Evolutionary conservation across 371 early-diverging fungal genomes (phyloP).

Genomic region (Saksenaea oblongispora): DNA sequence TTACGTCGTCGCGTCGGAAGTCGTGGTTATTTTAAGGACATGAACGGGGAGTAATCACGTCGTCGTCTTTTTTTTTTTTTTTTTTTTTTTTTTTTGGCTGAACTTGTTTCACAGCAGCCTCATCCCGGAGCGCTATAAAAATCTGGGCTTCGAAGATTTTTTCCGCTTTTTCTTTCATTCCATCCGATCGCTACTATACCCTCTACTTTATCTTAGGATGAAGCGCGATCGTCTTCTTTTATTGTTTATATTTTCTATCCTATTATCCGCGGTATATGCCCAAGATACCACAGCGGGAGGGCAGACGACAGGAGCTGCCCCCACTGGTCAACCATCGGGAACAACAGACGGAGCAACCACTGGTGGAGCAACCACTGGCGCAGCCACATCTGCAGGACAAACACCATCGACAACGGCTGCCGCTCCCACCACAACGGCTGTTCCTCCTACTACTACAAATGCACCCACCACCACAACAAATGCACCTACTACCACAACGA

Average conservation of each 20-base stretch:
- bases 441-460: slow-evolving; percentile 3
- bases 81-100: background rate
- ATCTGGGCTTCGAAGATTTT: background rate
- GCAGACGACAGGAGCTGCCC: background rate
- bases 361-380: background rate
- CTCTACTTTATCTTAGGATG: background rate
- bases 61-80: background rate
- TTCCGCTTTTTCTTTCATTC: background rate
- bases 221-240: background rate
- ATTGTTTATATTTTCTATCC: background rate
- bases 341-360: background rate
- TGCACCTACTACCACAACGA: slow-evolving; percentile 3
- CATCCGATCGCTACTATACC: slow-evolving; percentile 2
- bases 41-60: background rate
- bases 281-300: background rate
- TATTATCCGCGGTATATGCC: background rate
- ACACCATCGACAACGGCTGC: slow-evolving; percentile 1
- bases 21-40: background rate
- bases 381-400: background rate
- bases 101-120: background rate
- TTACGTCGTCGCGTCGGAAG: background rate
- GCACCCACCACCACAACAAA: background rate
- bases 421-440: background rate
- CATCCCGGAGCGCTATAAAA: background rate
- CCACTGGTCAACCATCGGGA: background rate